A percentile compares a stretch with the other conserved stretches of the same genome.
These are phyloP conservation scores for Termitomyces sp. DNA, from an alignment of 768 basidiomycete species.

Conservation along the genomic window DNA sequence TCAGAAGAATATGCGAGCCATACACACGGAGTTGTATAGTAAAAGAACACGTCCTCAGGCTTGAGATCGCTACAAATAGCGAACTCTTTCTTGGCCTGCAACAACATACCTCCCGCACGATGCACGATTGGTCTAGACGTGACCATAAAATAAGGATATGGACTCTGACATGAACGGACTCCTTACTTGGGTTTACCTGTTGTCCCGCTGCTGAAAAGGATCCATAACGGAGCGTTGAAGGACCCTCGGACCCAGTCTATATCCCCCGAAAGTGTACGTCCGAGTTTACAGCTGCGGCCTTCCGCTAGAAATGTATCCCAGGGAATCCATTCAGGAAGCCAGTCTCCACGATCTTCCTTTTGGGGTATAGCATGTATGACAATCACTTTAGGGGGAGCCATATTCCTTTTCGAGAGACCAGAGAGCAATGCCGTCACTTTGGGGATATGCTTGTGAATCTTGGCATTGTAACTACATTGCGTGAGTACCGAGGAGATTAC, in stretches of 20 bases:
- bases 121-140: slow-evolving; percentile 65
- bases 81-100: slow-evolving; percentile 70
- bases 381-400: slow-evolving; percentile 43
- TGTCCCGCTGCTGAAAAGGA: slow-evolving; percentile 81
- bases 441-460: slow-evolving; percentile 59
- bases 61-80: slow-evolving; percentile 61
- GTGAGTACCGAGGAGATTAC: slow-evolving; percentile 9
- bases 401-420: slow-evolving; percentile 36
- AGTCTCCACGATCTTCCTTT: slow-evolving; percentile 11
- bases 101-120: slow-evolving; percentile 71
- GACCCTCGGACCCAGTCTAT: slow-evolving; percentile 55
- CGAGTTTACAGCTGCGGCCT: slow-evolving; percentile 40
- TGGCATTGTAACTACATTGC: slow-evolving; percentile 57
- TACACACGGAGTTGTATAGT: slow-evolving; percentile 75
- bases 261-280: slow-evolving; percentile 48
- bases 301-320: slow-evolving; percentile 51
- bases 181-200: slow-evolving; percentile 68
- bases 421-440: slow-evolving; percentile 56
- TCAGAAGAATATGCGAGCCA: neutral
- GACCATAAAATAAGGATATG: slow-evolving; percentile 7
- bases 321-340: slow-evolving; percentile 37
- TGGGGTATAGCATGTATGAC: slow-evolving; percentile 45
- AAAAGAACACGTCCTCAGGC: slow-evolving; percentile 71
- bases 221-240: slow-evolving; percentile 83
- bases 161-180: neutral